Conservation (phyloP, 768 basidiomycete genomes). For the Mycena pura region DNA sequence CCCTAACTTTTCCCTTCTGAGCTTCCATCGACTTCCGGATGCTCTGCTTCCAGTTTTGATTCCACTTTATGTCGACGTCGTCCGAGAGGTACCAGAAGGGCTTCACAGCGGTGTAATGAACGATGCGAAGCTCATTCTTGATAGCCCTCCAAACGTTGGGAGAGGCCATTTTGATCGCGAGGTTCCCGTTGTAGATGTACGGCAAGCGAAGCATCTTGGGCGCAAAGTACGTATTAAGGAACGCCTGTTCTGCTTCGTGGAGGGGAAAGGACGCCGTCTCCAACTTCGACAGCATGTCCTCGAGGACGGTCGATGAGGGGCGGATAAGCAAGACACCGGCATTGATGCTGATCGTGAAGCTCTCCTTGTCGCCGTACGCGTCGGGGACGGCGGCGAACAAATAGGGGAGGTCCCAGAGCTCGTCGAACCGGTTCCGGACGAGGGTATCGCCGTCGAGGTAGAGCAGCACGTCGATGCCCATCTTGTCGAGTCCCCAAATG, state of each 20-base stretch:
- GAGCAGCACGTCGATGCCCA: slow-evolving; percentile 34
- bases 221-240: slow-evolving; percentile 46
- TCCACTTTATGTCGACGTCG: no score
- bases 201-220: slow-evolving; percentile 40
- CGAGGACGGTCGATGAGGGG: slow-evolving; percentile 35
- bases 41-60: neutral
- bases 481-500: slow-evolving; percentile 41
- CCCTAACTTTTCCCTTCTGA: no score
- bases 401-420: slow-evolving; percentile 41
- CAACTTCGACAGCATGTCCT: slow-evolving; percentile 42
- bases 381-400: slow-evolving; percentile 43
- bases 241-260: slow-evolving; percentile 50
- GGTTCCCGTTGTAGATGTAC: slow-evolving; percentile 44
- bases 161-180: slow-evolving; percentile 41
- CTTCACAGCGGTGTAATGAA: slow-evolving; percentile 41
- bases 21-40: no score
- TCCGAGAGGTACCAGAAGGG: neutral
- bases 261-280: slow-evolving; percentile 45
- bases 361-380: slow-evolving; percentile 26
- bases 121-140: slow-evolving; percentile 35
- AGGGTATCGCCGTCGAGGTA: slow-evolving; percentile 46
- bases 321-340: slow-evolving; percentile 43
- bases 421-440: slow-evolving; percentile 39
- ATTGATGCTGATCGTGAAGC: slow-evolving; percentile 41
- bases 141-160: slow-evolving; percentile 38